These are phyloP conservation scores for Sporisorium graminicola DNA, from an alignment of 1,284 basidiomycete species.

Conservation along the genomic window DNA sequence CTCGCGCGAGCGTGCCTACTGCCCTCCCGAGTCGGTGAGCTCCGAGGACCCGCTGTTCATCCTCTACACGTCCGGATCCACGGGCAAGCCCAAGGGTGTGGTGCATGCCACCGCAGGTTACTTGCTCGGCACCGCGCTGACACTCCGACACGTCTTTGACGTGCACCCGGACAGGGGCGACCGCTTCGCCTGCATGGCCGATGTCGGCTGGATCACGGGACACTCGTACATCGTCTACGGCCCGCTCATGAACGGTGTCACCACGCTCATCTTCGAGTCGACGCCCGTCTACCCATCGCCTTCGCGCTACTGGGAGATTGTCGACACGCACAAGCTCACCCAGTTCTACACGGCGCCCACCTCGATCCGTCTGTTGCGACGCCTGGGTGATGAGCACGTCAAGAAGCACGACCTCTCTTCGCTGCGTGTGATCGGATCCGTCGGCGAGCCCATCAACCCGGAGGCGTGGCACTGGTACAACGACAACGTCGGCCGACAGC, in stretches of 20 bases:
- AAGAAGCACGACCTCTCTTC: conserved; percentile 84
- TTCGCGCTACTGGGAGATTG: conserved; percentile 95
- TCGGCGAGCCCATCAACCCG: conserved; percentile 99
- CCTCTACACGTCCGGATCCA: conserved; percentile 93
- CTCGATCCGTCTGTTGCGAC: conserved; percentile 86
- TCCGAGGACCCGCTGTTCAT: conserved; percentile 97
- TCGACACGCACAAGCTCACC: conserved; percentile 91
- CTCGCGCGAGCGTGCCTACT: conserved; percentile 86
- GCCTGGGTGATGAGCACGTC: conserved; percentile 88
- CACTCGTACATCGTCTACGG: conserved; percentile 99
- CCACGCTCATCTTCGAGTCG: conserved; percentile 94
- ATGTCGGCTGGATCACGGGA: conserved; percentile 99
- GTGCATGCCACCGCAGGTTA: conserved; percentile 96
- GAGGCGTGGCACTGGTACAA: conserved; percentile 99
- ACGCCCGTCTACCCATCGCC: conserved; percentile 97
- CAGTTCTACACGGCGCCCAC: conserved; percentile 71
- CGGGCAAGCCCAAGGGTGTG: conserved; percentile 96
- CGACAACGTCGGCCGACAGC: conserved; percentile 86
- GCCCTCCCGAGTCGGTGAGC: conserved; percentile 86
- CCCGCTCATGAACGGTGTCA: conserved; percentile 88
- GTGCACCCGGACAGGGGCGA: conserved; percentile 79
- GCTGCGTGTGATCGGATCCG: conserved; percentile 88
- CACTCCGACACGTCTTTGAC: conserved; percentile 97
- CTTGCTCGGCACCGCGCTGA: conserved; percentile 86
- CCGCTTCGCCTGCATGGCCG: conserved; percentile 95